phyloP scores from a whole-genome alignment of 306 rosid genomes.

The Cyclanthera cordifolia region DNA sequence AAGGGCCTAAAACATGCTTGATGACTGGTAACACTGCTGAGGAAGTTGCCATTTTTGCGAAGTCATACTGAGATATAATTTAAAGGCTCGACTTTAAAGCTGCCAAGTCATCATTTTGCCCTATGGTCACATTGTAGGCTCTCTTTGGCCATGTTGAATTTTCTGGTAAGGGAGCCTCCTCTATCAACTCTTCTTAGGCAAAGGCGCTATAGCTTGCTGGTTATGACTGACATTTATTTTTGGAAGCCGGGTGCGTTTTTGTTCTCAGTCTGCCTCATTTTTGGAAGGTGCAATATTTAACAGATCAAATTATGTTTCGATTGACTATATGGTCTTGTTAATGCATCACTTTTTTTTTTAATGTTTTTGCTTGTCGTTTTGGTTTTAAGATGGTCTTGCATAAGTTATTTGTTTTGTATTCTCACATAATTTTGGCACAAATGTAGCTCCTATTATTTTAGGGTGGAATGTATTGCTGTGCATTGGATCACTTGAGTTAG shows the following conservation, averaged over 20 bases:
- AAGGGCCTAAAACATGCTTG: slow-evolving; percentile 31
- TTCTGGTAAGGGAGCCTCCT: neutral
- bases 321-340: neutral
- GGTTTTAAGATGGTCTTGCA: neutral
- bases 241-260: neutral
- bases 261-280: slow-evolving; percentile 3
- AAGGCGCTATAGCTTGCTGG: neutral
- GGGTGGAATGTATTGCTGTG: neutral
- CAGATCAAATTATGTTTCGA: neutral
- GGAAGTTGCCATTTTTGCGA: slow-evolving; percentile 90
- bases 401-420: too few species aligned
- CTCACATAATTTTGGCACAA: neutral
- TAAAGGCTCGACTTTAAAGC: neutral
- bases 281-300: slow-evolving; percentile 1
- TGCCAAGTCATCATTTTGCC: neutral
- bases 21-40: slow-evolving; percentile 77
- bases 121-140: neutral
- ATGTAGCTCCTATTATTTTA: neutral
- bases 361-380: neutral
- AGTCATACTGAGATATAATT: slow-evolving; percentile 44
- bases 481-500: too few species aligned
- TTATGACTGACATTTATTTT: neutral
- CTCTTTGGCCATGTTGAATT: neutral
- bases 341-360: neutral
- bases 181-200: neutral